Evolutionary conservation across 805 yeast genomes (phyloP).

Genomic region (Blastobotrys robertii): DNA sequence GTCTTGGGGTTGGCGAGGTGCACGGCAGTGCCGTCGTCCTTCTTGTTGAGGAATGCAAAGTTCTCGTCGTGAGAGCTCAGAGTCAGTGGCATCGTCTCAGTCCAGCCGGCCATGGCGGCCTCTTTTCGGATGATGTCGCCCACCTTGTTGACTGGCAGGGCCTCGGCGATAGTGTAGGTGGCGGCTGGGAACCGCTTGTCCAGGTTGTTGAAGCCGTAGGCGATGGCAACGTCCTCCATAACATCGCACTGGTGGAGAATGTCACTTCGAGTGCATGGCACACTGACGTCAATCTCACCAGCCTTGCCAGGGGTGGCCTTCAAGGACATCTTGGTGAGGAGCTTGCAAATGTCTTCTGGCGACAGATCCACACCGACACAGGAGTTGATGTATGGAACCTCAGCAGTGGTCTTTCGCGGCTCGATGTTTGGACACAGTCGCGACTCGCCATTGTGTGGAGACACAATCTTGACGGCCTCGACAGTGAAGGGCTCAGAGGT

Average conservation of each 20-base stretch:
- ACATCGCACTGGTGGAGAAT: conserved; percentile 94
- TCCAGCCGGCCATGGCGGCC: conserved; percentile 90
- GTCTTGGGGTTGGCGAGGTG: conserved; percentile 95
- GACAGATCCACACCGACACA: conserved; percentile 77
- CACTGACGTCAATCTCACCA: conserved; percentile 49
- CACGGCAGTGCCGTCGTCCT: conserved; percentile 76
- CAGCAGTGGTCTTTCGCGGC: conserved; percentile 63
- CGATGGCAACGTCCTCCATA: conserved; percentile 97
- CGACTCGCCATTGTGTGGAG: conserved; percentile 68
- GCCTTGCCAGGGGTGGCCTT: conserved; percentile 43
- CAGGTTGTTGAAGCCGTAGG: conserved; percentile 87
- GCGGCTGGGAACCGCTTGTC: conserved; percentile 71
- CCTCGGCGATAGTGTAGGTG: conserved; percentile 68
- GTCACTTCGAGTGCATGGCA: conserved; percentile 95
- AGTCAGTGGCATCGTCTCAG: conserved; percentile 91
- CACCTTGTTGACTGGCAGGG: conserved; percentile 84
- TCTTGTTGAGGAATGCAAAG: conserved; percentile 69
- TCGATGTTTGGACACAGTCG: conserved; percentile 66
- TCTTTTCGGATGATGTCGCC: conserved; percentile 86
- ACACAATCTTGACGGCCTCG: conserved; percentile 81
- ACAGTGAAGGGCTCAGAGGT: conserved; percentile 71
- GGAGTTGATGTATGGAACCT: conserved; percentile 78
- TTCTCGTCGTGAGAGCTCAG: conserved; percentile 96
- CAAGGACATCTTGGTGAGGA: conserved; percentile 76
- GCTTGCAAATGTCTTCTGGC: conserved; percentile 54